Percentiles rank a stretch among this genome's conserved stretches.
These are phyloP conservation scores for Arthrobotrys sinensis DNA, from an alignment of 2,329 filamentous ascomycete species.

Conservation along the genomic window DNA sequence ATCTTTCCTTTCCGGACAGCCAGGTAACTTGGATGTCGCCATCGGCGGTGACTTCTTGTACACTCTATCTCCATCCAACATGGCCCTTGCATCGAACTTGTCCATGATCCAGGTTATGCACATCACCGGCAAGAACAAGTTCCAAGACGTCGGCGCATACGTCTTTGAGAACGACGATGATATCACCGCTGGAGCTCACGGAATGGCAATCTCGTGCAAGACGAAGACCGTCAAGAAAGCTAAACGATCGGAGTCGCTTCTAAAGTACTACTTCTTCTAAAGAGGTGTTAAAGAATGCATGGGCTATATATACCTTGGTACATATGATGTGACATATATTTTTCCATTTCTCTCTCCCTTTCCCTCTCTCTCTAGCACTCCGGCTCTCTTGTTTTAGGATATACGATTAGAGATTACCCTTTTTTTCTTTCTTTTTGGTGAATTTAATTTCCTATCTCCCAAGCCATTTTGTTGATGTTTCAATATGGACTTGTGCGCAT, in stretches of 20 bases:
- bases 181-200: constrained; percentile 43
- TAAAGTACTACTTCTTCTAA: constrained; percentile 26
- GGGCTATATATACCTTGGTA: neutral
- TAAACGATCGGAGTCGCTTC: constrained; percentile 13
- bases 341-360: neutral
- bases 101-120: constrained; percentile 56
- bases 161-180: constrained; percentile 39
- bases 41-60: constrained; percentile 74
- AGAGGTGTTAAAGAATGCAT: neutral
- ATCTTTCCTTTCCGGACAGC: constrained; percentile 68
- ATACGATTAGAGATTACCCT: constrained; percentile 2
- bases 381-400: neutral
- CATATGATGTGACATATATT: constrained; percentile 28
- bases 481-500: neutral
- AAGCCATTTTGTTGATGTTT: neutral
- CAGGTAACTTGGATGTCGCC: constrained; percentile 73
- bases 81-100: constrained; percentile 16
- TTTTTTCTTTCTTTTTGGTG: constrained; percentile 2
- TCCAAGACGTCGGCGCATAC: constrained; percentile 38
- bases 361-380: neutral
- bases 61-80: constrained; percentile 68
- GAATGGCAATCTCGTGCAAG: constrained; percentile 41
- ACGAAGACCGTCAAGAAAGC: constrained; percentile 21
- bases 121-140: constrained; percentile 26
- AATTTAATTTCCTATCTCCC: constrained; percentile 17